phyloP scores from a whole-genome alignment of 2,329 filamentous ascomycete genomes.

The Colletotrichum sp. region DNA sequence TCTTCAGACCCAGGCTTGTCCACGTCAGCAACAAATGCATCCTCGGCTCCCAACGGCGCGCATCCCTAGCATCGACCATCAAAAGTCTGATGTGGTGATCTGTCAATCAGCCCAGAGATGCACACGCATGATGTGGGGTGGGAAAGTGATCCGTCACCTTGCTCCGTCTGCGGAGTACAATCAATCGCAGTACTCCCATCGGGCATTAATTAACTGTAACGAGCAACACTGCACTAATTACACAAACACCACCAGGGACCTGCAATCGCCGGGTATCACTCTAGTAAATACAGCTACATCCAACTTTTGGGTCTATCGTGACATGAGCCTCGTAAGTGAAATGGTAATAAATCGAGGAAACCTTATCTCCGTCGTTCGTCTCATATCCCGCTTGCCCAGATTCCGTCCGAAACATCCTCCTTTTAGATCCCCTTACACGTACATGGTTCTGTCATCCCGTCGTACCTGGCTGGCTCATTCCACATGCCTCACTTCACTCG shows the following conservation, averaged over 20 bases:
- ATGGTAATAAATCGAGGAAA: neutral
- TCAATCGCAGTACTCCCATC: neutral
- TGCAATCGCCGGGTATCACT: neutral
- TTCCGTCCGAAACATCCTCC: neutral
- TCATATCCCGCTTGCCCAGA: neutral
- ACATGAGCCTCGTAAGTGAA: neutral
- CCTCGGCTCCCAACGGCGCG: neutral
- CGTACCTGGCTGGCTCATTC: neutral
- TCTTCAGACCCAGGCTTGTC: neutral
- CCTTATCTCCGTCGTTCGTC: neutral
- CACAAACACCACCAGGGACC: neutral
- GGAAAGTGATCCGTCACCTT: neutral
- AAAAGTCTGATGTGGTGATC: neutral
- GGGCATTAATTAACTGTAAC: neutral
- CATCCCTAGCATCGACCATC: neutral
- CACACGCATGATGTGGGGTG: neutral
- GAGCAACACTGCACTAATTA: neutral
- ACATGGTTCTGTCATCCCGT: conserved; percentile 6
- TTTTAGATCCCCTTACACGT: neutral
- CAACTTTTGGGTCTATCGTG: neutral
- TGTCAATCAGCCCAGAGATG: neutral
- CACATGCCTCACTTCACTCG: neutral
- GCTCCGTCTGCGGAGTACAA: neutral
- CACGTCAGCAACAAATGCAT: neutral
- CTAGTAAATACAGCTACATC: neutral